Conservation (phyloP, 2,329 filamentous ascomycete genomes). For the Phialophora tarda region DNA sequence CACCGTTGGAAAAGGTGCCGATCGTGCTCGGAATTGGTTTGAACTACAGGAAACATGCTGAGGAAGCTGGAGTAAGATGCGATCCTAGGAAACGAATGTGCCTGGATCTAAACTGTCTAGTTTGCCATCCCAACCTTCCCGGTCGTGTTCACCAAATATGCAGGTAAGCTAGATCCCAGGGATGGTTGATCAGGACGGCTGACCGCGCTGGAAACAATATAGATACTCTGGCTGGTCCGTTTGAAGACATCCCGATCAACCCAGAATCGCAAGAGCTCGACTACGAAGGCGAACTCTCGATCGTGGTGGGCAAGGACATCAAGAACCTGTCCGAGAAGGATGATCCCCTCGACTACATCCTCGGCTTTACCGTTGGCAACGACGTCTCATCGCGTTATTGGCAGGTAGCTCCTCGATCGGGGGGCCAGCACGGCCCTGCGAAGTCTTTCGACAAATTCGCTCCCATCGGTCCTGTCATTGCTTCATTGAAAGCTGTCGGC, state of each 20-base stretch:
- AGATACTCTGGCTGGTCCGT: conserved; percentile 42
- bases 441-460: conserved; percentile 63
- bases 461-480: conserved; percentile 59
- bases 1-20: conserved; percentile 45
- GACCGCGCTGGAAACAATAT: background rate
- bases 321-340: conserved; percentile 54
- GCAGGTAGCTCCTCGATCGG: conserved; percentile 39
- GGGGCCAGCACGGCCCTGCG: conserved; percentile 25
- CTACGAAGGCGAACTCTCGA: conserved; percentile 39
- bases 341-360: conserved; percentile 49
- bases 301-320: conserved; percentile 61
- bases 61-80: conserved; percentile 34
- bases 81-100: background rate
- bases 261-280: conserved; percentile 46
- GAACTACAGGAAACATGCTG: conserved; percentile 36
- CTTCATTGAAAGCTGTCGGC: conserved; percentile 43
- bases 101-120: background rate
- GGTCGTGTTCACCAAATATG: conserved; percentile 49
- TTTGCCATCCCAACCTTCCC: conserved; percentile 47
- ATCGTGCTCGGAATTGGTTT: conserved; percentile 36
- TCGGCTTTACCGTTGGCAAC: conserved; percentile 50
- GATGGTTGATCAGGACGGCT: too few relatives aligned
- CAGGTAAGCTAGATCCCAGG: conserved; percentile 8
- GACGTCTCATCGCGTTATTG: conserved; percentile 48
- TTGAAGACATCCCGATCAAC: conserved; percentile 46